Evolutionary conservation across 768 basidiomycete species (phyloP).

Genomic region (Terana coerulea): DNA sequence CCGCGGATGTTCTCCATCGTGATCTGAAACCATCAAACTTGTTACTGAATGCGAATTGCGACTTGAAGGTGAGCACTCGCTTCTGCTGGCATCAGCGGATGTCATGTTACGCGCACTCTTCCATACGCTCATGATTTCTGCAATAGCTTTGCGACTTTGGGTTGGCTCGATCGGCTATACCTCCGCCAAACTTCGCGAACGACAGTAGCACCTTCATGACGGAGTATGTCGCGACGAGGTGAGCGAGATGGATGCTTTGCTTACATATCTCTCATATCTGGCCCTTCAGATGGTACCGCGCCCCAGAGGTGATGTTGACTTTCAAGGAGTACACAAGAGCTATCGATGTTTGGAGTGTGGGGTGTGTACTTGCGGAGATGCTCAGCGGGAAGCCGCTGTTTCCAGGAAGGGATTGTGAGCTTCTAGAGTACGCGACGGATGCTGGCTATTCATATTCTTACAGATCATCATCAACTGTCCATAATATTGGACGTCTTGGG

Average conservation of each 20-base stretch:
- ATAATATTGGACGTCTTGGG: slow-evolving; percentile 95
- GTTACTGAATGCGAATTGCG: slow-evolving; percentile 93
- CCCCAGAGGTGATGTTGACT: slow-evolving; percentile 97
- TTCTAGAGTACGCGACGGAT: slow-evolving; percentile 8
- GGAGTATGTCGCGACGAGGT: slow-evolving; percentile 96
- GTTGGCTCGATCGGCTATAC: slow-evolving; percentile 75
- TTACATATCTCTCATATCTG: slow-evolving; percentile 2
- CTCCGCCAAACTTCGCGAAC: slow-evolving; percentile 67
- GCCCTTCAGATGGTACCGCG: slow-evolving; percentile 84
- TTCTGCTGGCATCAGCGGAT: neutral
- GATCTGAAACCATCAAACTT: slow-evolving; percentile 97
- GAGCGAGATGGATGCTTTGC: slow-evolving; percentile 13
- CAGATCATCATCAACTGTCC: slow-evolving; percentile 88
- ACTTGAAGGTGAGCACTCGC: slow-evolving; percentile 68
- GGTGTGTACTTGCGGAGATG: slow-evolving; percentile 90
- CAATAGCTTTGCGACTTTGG: slow-evolving; percentile 83
- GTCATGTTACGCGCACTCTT: neutral
- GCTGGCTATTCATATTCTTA: neutral
- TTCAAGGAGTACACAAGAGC: slow-evolving; percentile 94
- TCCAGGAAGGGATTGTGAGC: slow-evolving; percentile 89
- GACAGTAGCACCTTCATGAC: slow-evolving; percentile 83
- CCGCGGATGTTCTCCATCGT: slow-evolving; percentile 91
- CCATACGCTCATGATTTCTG: neutral
- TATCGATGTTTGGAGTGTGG: slow-evolving; percentile 86
- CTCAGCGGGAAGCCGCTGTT: slow-evolving; percentile 88